Evolutionary conservation across 345 rosid species (phyloP).

Genomic region (Citrus australasica): DNA sequence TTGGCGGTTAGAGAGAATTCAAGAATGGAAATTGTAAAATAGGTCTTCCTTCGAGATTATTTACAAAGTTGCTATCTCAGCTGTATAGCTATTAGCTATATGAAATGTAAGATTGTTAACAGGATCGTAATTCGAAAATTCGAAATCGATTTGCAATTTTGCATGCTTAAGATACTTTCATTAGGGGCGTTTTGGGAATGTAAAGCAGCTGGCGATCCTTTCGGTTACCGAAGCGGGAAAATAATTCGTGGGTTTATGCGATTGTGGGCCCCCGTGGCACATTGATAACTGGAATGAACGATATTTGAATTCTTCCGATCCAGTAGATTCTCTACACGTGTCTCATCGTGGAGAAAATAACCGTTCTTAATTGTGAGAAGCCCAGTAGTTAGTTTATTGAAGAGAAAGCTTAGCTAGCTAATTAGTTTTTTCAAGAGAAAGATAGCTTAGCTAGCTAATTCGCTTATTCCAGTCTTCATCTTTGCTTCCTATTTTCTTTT

Average conservation of each 20-base stretch:
- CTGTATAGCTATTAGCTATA: background rate
- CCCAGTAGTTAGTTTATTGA: background rate
- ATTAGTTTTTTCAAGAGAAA: too few species aligned
- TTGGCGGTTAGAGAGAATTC: conserved; percentile 31
- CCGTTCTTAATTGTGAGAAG: background rate
- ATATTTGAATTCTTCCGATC: background rate
- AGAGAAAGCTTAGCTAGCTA: too few species aligned
- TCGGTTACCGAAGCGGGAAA: conserved; percentile 10
- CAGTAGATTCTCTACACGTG: background rate
- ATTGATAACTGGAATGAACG: background rate
- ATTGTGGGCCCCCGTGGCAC: background rate
- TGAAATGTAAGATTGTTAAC: too few species aligned
- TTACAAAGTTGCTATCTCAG: background rate
- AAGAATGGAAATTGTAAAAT: conserved; percentile 3
- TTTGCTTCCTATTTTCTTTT: too few species aligned
- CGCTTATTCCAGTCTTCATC: background rate
- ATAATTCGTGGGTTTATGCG: background rate
- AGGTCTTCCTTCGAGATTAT: background rate
- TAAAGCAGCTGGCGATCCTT: background rate
- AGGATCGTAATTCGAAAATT: too few species aligned
- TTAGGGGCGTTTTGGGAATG: conserved; percentile 2
- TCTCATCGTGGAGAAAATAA: background rate
- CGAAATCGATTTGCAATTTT: too few species aligned
- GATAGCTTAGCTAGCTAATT: too few species aligned
- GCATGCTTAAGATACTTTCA: background rate